Percentiles rank a stretch among this genome's conserved stretches.
phyloP scores from a whole-genome alignment of 192 early-diverging fungal species.

The Podochytrium sp. region DNA sequence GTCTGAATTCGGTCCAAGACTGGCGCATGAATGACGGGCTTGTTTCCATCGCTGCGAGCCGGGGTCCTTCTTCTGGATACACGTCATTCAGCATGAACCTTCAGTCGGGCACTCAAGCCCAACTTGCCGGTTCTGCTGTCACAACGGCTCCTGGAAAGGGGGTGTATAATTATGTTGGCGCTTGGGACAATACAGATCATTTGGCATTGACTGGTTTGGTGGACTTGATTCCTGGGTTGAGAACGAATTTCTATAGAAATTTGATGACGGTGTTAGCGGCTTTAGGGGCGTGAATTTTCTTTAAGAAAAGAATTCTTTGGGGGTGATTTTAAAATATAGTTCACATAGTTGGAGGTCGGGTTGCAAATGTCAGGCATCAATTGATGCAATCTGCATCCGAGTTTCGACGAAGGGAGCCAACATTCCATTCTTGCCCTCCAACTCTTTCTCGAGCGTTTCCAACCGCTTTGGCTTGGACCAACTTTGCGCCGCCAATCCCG shows the following conservation, averaged over 20 bases:
- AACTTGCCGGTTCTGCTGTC: not conserved
- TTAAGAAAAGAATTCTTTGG: not conserved
- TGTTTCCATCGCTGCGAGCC: conserved; percentile 13
- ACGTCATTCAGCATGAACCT: conserved; percentile 20
- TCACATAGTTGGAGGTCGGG: too few species aligned
- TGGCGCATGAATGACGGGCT: conserved; percentile 35
- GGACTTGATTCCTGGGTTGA: conserved; percentile 24
- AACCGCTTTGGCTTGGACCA: too few species aligned
- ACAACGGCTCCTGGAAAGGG: not conserved
- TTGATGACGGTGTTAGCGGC: conserved; percentile 19
- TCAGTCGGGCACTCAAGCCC: not conserved
- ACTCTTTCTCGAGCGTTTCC: too few species aligned
- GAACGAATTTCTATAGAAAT: conserved; percentile 23
- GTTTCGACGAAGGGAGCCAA: too few species aligned
- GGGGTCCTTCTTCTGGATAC: conserved; percentile 19
- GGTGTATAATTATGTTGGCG: conserved; percentile 21
- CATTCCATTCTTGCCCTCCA: too few species aligned
- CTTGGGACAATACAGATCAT: conserved; percentile 16
- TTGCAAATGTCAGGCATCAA: too few species aligned
- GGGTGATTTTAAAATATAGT: too few species aligned
- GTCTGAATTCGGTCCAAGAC: not conserved
- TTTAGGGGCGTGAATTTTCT: conserved; percentile 2
- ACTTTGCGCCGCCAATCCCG: too few species aligned
- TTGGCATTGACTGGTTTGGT: not conserved
- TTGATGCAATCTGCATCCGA: too few species aligned